Evolutionary conservation across 2,329 filamentous ascomycete species (phyloP).

Genomic region (Aspergillus japonicus): DNA sequence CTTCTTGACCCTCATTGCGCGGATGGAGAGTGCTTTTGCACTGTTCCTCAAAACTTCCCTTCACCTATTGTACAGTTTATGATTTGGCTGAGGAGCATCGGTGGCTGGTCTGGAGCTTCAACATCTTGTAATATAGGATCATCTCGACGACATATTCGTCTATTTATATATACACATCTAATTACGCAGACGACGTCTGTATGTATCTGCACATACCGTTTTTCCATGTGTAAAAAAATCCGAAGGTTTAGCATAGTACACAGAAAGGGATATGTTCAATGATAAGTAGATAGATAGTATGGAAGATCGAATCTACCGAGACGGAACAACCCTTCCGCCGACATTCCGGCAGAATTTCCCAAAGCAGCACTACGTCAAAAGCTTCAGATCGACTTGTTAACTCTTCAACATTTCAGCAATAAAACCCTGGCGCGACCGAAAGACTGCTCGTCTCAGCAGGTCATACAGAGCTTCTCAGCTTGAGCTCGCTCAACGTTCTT

Average conservation of each 20-base stretch:
- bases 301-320: not conserved
- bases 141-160: conserved; percentile 16
- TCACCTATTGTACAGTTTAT: conserved; percentile 19
- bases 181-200: conserved; percentile 5
- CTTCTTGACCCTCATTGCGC: conserved; percentile 17
- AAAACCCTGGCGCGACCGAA: not conserved
- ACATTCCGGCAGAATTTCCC: conserved; percentile 31
- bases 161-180: conserved; percentile 23
- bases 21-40: conserved; percentile 11
- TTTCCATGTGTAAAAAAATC: not conserved
- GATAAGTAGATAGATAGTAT: not conserved
- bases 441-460: not conserved
- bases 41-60: conserved; percentile 10
- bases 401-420: not conserved
- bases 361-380: conserved; percentile 15
- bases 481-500: not conserved
- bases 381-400: conserved; percentile 3
- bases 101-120: conserved; percentile 23
- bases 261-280: too few species aligned
- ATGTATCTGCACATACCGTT: not conserved
- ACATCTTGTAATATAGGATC: conserved; percentile 37
- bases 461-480: not conserved
- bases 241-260: too few species aligned
- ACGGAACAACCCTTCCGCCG: conserved; percentile 31
- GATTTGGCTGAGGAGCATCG: conserved; percentile 23